These are phyloP conservation scores for Bullera alba DNA, from an alignment of 768 basidiomycete species.

Conservation along the genomic window DNA sequence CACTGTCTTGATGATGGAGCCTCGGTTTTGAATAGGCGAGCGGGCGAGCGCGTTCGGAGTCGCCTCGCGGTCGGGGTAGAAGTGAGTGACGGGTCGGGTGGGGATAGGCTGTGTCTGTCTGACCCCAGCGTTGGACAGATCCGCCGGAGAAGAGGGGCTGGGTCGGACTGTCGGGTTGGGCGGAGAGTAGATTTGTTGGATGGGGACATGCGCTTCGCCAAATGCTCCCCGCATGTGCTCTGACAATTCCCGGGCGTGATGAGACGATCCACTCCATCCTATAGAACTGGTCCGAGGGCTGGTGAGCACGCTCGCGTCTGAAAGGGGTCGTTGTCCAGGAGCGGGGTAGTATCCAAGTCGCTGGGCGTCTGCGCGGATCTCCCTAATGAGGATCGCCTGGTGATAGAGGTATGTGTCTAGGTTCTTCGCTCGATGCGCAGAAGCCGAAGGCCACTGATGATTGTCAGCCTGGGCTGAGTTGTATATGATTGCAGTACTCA, in stretches of 20 bases:
- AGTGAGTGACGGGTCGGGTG: slow-evolving; percentile 30
- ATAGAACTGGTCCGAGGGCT: slow-evolving; percentile 6
- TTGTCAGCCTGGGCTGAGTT: neutral
- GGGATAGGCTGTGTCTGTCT: slow-evolving; percentile 3
- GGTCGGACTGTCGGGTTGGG: slow-evolving; percentile 19
- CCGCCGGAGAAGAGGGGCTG: slow-evolving; percentile 32
- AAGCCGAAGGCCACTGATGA: slow-evolving; percentile 78
- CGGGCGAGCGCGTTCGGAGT: slow-evolving; percentile 11
- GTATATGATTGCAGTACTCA: slow-evolving; percentile 57
- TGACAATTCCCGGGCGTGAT: slow-evolving; percentile 9
- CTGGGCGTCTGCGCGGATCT: slow-evolving; percentile 31
- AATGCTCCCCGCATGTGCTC: slow-evolving; percentile 13
- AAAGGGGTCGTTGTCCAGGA: slow-evolving; percentile 12
- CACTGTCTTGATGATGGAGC: neutral
- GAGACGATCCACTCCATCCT: slow-evolving; percentile 6
- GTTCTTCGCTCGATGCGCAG: slow-evolving; percentile 73
- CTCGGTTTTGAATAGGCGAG: slow-evolving; percentile 4
- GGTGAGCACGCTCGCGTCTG: neutral
- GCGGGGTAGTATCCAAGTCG: slow-evolving; percentile 29
- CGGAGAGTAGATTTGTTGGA: slow-evolving; percentile 2
- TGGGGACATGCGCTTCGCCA: neutral
- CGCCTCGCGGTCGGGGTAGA: slow-evolving; percentile 25
- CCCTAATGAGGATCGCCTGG: slow-evolving; percentile 62
- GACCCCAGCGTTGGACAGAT: slow-evolving; percentile 14
- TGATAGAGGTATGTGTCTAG: slow-evolving; percentile 73